Evolutionary conservation across 192 early-diverging fungal genomes (phyloP), one percentile per base, ranked within the genome.

Genomic region (Coemansia javaensis): DNA sequence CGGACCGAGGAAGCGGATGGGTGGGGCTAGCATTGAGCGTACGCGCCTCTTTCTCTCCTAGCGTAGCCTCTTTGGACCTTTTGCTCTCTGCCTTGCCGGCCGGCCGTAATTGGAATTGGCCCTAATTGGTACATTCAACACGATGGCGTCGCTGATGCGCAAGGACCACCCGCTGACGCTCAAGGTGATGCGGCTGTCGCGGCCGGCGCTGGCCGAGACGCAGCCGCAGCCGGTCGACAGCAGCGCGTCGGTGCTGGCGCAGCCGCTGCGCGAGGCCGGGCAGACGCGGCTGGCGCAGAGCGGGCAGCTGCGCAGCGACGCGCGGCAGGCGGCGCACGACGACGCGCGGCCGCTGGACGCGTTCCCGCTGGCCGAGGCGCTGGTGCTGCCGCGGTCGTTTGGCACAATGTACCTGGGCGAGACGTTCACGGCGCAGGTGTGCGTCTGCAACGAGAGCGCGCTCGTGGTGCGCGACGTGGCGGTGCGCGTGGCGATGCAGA

Each of bases 331-430:
- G n/a, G 47, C 35, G 56, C 34, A 18, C 20, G 57, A 24, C 25
- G 32, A 56, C n/a, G 61, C 66, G 35, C 66, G 74, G 22, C 81
- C 81, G 40, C 73, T 80, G 7, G 77, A 83, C 16, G 28, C 31
- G 30, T 81, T 83, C 40, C 80, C 77, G 15, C 57, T 90, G 18
- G 71, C 76, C 5, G 83, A 89, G 47, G 62, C 88, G 12, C 72
- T 93, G 37, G 66, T 80, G n/a, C 77, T 95, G 47, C 93, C 93
- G 14, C 65, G 84, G 6, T 72, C 87, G 11, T 94, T 96, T 69
- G 93, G 93, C 7, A 87, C 87, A 34, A 94, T 98, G 27, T 96
- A 94, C 56, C 78, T 98, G 16, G 94, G 94, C 7, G 94, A 97
- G 68, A 92, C 87, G 0, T 96, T 98, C 56, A 71, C 75, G 11